Evolutionary conservation across 1,139 yeast species (phyloP).

Genomic region (Kodamaea arcana): DNA sequence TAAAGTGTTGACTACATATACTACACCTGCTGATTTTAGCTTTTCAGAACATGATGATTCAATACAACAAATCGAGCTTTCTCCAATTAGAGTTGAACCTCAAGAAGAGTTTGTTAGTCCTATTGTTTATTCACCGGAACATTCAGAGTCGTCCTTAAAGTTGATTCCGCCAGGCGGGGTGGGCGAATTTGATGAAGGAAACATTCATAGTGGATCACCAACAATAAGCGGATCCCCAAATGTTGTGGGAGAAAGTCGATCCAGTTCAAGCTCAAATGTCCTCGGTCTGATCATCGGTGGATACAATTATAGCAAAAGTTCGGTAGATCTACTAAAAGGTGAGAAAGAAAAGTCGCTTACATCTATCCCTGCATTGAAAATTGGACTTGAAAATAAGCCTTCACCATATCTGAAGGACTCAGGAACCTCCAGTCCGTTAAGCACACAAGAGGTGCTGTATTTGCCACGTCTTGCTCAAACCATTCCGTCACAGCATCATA

Average conservation of each 20-base stretch:
- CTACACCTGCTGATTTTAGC: slow-evolving; percentile 13
- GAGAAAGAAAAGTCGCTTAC: slow-evolving; percentile 2
- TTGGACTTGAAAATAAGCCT: neutral
- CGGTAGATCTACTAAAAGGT: slow-evolving; percentile 14
- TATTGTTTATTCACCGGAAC: slow-evolving; percentile 11
- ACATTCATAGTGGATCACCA: no score
- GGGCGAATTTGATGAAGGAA: neutral
- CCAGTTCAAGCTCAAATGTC: slow-evolving; percentile 15
- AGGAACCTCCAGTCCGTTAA: neutral
- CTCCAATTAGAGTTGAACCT: slow-evolving; percentile 14
- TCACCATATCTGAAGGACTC: slow-evolving; percentile 1
- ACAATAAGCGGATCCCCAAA: no score
- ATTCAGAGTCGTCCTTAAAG: slow-evolving; percentile 3
- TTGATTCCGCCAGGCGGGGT: neutral
- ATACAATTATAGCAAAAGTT: slow-evolving; percentile 27
- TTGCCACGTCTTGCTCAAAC: slow-evolving; percentile 2
- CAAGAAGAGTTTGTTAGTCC: slow-evolving; percentile 11
- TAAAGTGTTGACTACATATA: neutral
- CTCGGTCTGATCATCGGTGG: slow-evolving; percentile 31
- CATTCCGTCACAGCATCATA: slow-evolving; percentile 18
- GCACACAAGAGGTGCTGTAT: slow-evolving; percentile 2
- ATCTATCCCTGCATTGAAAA: neutral
- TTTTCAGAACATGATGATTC: slow-evolving; percentile 27
- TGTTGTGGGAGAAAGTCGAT: no score
- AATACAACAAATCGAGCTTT: slow-evolving; percentile 20